Evolutionary conservation across 306 rosid genomes (phyloP), one percentile per base, ranked within the genome.

Genomic region (Prunus armeniaca): DNA sequence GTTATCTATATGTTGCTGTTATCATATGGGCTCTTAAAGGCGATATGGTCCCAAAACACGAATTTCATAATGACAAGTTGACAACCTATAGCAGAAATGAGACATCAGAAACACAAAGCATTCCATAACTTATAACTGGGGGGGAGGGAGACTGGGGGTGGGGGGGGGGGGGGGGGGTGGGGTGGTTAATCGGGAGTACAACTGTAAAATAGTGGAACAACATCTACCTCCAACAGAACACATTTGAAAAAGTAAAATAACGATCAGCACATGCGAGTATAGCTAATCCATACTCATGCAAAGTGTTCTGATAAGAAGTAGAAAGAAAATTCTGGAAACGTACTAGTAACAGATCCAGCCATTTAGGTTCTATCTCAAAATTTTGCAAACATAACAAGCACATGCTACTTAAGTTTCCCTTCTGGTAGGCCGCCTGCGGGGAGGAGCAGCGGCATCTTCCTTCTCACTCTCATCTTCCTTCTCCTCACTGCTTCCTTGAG

Each of bases 391-490:
- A 34, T 55, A 54, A 49, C 43, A 58, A 64, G 49, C 69, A 64
- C 67, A 41, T 12, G 9, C 55, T 20, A 34, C 77, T 89, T 82
- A 93, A 71, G 71, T 74, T 10, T 90, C 97, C 74, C 89, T 82
- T 82, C 90, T 85, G 78, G 81, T 43, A n/a, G 82, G 1, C 87
- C 93, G 87, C 60, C 87, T 76, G 61, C 93, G 98, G 8, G 91
- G 82, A 30, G 89, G 79, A 24, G 85, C 45, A 34, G 84, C 95
- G 17, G 78, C 88, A 63, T 70, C 84, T 62, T 87, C 97, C 58
- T 80, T 89, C 85, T 87, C 94, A 20, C 55, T 64, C 71, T 79
- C 88, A 6, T 78, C 84, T 71, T 84, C 84, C 74, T 84, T 79
- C 57, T 77, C 86, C 14, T 55, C 82, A 2, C 38, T 85, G 51